A percentile compares a stretch with the other conserved stretches of the same genome.
These are phyloP conservation scores for Pythium oligandrum DNA, from an alignment of 352 stramenopile genomes.

Conservation along the genomic window DNA sequence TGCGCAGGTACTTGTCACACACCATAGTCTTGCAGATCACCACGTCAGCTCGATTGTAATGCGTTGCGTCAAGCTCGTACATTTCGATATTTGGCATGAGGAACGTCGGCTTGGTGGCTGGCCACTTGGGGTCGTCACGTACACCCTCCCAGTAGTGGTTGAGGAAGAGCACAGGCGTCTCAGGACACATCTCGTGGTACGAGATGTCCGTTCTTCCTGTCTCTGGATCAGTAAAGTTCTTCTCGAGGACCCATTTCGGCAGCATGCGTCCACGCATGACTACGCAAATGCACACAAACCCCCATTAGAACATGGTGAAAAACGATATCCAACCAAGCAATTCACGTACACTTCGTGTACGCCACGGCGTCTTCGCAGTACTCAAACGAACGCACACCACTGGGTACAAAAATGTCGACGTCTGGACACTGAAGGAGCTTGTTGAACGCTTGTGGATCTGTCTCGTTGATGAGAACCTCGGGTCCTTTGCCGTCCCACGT, in stretches of 20 bases:
- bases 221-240: slow-evolving; percentile 33
- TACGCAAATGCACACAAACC: not conserved
- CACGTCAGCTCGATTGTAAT: slow-evolving; percentile 46
- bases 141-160: slow-evolving; percentile 34
- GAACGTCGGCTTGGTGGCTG: slow-evolving; percentile 19
- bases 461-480: slow-evolving; percentile 18
- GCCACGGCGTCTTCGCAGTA: slow-evolving; percentile 67
- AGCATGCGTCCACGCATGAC: slow-evolving; percentile 28
- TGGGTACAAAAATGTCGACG: slow-evolving; percentile 59
- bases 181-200: slow-evolving; percentile 49
- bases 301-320: too few species aligned
- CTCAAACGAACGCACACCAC: slow-evolving; percentile 36
- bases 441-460: slow-evolving; percentile 35
- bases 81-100: slow-evolving; percentile 40
- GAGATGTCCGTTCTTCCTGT: slow-evolving; percentile 24
- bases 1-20: slow-evolving; percentile 30
- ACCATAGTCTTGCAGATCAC: slow-evolving; percentile 59
- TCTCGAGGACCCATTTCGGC: slow-evolving; percentile 35
- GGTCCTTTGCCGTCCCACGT: slow-evolving; percentile 4
- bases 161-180: slow-evolving; percentile 22
- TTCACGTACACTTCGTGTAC: slow-evolving; percentile 52
- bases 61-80: slow-evolving; percentile 32
- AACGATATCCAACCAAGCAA: not conserved
- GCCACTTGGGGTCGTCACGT: slow-evolving; percentile 12
- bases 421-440: slow-evolving; percentile 40